Conservation (phyloP, 2,329 filamentous ascomycete species). For the Sporothrix humicola region DNA sequence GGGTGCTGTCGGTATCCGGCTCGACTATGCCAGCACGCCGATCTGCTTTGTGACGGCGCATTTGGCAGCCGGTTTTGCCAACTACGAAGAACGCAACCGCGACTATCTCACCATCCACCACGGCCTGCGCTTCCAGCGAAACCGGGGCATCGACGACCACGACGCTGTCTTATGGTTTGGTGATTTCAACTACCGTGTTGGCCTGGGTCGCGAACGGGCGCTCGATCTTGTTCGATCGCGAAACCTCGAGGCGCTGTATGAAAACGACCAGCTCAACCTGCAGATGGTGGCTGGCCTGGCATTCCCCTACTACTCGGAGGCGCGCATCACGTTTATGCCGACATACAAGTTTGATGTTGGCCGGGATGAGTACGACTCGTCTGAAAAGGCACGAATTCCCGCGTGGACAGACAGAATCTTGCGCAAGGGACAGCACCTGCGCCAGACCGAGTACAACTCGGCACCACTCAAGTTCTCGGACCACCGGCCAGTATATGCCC, state of each 20-base stretch:
- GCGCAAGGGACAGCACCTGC: conserved; percentile 81
- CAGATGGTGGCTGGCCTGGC: conserved; percentile 93
- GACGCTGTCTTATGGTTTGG: conserved; percentile 90
- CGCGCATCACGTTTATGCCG: conserved; percentile 83
- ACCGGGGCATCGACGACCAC: conserved; percentile 89
- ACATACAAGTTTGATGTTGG: conserved; percentile 97
- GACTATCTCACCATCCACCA: conserved; percentile 90
- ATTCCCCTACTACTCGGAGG: conserved; percentile 92
- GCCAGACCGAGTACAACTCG: conserved; percentile 80
- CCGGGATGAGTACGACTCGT: conserved; percentile 88
- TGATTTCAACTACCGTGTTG: conserved; percentile 98
- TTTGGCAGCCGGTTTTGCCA: conserved; percentile 92
- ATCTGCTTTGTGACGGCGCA: conserved; percentile 97
- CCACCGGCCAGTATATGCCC: conserved; percentile 91
- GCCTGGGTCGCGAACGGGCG: conserved; percentile 77
- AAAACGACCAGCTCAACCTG: conserved; percentile 94
- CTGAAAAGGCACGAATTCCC: conserved; percentile 93
- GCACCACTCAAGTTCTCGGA: conserved; percentile 89
- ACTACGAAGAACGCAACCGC: conserved; percentile 93
- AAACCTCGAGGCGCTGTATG: conserved; percentile 80
- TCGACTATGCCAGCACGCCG: conserved; percentile 91
- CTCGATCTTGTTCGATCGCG: conserved; percentile 73
- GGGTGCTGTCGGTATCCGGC: conserved; percentile 92
- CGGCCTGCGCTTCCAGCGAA: conserved; percentile 88
- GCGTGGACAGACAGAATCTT: conserved; percentile 97